Evolutionary conservation across 129 eudicot genomes (phyloP), one percentile per base, ranked within the genome.

Genomic region (Centrapalus pauciflorus): DNA sequence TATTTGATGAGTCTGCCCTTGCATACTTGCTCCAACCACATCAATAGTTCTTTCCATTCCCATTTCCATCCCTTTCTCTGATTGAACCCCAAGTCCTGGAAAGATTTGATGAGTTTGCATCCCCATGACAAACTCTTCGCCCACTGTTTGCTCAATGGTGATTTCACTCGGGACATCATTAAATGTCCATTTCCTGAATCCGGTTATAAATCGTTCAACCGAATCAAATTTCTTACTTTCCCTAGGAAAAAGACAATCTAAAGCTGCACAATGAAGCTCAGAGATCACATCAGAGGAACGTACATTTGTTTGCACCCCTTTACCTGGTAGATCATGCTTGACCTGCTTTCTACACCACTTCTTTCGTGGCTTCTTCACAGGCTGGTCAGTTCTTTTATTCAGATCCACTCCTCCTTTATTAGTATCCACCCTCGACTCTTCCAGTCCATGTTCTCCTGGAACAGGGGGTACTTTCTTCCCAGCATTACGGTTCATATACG

Each of bases 101-200:
- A 32, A 20, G 37, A 27, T 61, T 71, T 48, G 61, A 4, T 43
- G 62, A 63, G 46, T 64, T 25, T n/a, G 32, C 7, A 11, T 34
- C 41, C 7, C 30, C 17, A 10, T 10, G 10, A 24, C 64, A 10
- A 50, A 7, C 37, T 8, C 60, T 19, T 7, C 56, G 6, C 16
- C 68, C 11, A 26, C 66, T 56, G 23, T 45, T 14, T 2, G 55
- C 9, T 69, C 64, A 50, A 12, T 4, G 9, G 52, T 34, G 26
- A 27, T 58, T 52, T 77, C 76, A 52, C 5, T 62, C 2, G 46
- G 4, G 34, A 34, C 48, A 55, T 78, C 77, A 0, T 54, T 73
- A 67, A 75, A 87, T 4, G 75, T 72, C 52, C 61, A 59, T 56
- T 66, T 56, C 71, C 95, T 78, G 35, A 79, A 87, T 55, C 77